Base-by-base conservation (phyloP, 768 basidiomycete genomes). In the Candolleomyces eurysporus region DNA sequence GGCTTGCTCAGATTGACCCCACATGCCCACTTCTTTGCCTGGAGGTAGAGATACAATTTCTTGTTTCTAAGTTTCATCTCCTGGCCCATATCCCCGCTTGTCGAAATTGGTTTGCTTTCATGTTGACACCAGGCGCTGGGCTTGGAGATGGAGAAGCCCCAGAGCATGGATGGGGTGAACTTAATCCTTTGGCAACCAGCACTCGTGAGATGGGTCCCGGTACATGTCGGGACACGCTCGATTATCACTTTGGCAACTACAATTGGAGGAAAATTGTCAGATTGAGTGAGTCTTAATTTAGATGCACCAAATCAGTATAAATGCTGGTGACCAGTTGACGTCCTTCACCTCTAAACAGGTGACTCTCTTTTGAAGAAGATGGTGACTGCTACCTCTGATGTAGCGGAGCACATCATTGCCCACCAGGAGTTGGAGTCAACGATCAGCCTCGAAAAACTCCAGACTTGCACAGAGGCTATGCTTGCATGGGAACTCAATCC, bases 161-260 rank as follows among this genome's bases (percentile, higher is more conserved):
- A 9, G 77, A 78, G 63, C 63, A 71, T 2, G 66, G 67, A 0
- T 78, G 76, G 77, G 63, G 72, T 0, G 43, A 64, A 17, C 61
- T 68, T 13, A 74, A 76, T 54, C 65, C 63, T 0, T 36, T 69
- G 0, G 68, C 75, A 7, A 17, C 57, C 5, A 73, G 74, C 48
- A 78, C 75, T 0, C 60, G 65, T 31, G 75, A 76, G 64, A 78
- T 79, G 77, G 75, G 76, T 16, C 72, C 73, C 10, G 73, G 73
- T 2, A 67, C 67, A 14, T 57, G 71, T 3, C 58, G 65, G 0
- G 71, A 74, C 22, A 65, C 61, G 0, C 39, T 76, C 0, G 70
- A 75, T 52, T 65, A 65, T 22, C 70, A 73, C 32, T 75, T 71
- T 58, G 67, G 63, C 0, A 62, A 68, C 40, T 66, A 63, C 51